Conservation (phyloP, 108 stramenopile species). For the Nitzschia inconspicua region DNA sequence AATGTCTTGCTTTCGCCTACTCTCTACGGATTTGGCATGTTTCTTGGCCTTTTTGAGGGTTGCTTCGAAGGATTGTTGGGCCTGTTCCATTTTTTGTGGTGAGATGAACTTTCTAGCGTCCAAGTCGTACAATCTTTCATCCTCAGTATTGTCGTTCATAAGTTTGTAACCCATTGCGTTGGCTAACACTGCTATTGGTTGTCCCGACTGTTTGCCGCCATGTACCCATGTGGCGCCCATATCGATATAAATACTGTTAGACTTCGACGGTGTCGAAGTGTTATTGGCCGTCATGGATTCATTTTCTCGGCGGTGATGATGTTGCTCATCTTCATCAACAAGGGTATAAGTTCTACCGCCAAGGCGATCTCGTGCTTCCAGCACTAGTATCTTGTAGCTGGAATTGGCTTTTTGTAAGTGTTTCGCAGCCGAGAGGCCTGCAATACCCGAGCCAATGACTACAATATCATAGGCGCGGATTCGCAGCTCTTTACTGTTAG, state of each 20-base stretch:
- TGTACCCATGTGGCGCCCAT: background rate
- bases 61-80: background rate
- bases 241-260: background rate
- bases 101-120: background rate
- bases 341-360: too few relatives aligned
- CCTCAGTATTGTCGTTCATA: background rate
- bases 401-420: background rate
- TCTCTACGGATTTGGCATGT: too few relatives aligned
- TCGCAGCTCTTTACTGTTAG: too few relatives aligned
- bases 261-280: background rate
- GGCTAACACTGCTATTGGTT: background rate
- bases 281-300: background rate
- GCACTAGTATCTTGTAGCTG: conserved; percentile 1
- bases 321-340: too few relatives aligned
- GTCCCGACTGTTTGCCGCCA: background rate
- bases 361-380: conserved; percentile 26
- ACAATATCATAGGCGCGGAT: too few relatives aligned
- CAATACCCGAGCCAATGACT: conserved; percentile 15
- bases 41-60: background rate
- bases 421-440: conserved; percentile 11
- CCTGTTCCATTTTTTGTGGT: background rate
- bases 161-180: background rate
- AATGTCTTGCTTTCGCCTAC: too few relatives aligned
- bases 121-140: background rate
- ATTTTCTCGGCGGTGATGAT: too few relatives aligned